A percentile compares a stretch with the other conserved stretches of the same genome.
Evolutionary conservation across 73 alveolate species (phyloP).

Genomic region (Paramecium tetraurelia): DNA sequence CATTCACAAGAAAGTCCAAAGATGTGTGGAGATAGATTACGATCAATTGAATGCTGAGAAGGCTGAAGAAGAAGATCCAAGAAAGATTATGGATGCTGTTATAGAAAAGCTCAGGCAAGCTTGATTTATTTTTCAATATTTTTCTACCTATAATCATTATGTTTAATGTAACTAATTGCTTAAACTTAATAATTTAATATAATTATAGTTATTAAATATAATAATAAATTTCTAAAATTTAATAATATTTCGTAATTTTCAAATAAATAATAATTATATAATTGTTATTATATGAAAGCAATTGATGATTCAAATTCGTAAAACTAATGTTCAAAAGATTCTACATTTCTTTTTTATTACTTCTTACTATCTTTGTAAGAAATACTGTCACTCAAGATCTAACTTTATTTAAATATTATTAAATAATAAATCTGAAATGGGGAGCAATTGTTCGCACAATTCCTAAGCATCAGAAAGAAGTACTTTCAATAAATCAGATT

Average conservation of each 20-base stretch:
- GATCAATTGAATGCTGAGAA: conserved; percentile 44
- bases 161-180: neutral
- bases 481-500: neutral
- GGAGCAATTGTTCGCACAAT: neutral
- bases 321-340: neutral
- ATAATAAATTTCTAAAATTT: neutral
- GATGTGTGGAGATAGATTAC: neutral
- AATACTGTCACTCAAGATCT: neutral
- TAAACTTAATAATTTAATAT: neutral
- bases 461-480: neutral
- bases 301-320: neutral
- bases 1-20: neutral
- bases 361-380: neutral
- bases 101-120: neutral
- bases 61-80: conserved; percentile 42
- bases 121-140: neutral
- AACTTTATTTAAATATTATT: neutral
- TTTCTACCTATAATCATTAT: neutral
- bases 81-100: neutral
- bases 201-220: neutral
- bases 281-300: neutral
- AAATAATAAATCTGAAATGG: neutral
- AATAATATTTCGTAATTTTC: neutral
- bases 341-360: neutral
- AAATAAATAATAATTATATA: no score